Evolutionary conservation across 1,284 basidiomycete species (phyloP).

Genomic region (Malassezia restricta): DNA sequence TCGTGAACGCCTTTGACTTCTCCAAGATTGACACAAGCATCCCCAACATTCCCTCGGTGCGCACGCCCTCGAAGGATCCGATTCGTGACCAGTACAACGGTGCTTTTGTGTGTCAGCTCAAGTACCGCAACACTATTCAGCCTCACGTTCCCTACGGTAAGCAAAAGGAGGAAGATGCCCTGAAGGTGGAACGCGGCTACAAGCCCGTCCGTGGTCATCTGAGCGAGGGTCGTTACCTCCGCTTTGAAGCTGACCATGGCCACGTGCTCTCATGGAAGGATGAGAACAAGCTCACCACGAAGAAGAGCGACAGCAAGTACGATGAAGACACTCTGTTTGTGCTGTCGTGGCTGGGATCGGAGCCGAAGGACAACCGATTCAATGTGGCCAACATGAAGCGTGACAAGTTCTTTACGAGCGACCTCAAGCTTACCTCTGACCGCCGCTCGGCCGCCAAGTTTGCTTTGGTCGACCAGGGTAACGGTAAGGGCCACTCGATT

Average conservation of each 20-base stretch:
- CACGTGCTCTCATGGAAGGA: constrained; percentile 13
- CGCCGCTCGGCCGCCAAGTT: constrained; percentile 9
- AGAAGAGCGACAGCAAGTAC: constrained; percentile 2
- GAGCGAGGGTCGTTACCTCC: constrained; percentile 26
- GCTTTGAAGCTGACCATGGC: constrained; percentile 16
- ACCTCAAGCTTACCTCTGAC: background rate
- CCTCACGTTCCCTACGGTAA: constrained; percentile 5
- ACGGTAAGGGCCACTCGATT: constrained; percentile 14
- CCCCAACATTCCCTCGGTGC: constrained; percentile 11
- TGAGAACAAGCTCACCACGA: background rate
- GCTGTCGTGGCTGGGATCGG: constrained; percentile 2
- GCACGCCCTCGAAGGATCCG: constrained; percentile 12
- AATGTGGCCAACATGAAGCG: background rate
- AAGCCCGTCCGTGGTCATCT: constrained; percentile 22
- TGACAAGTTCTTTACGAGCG: constrained; percentile 8
- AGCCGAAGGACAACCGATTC: constrained; percentile 1
- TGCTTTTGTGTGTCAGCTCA: constrained; percentile 12
- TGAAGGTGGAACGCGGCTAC: constrained; percentile 18
- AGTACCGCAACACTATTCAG: constrained; percentile 13
- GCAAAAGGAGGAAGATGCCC: constrained; percentile 9
- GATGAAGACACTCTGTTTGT: constrained; percentile 1
- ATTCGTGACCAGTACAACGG: constrained; percentile 17
- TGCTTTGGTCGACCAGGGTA: constrained; percentile 1
- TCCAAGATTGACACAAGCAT: constrained; percentile 14
- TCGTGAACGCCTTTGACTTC: constrained; percentile 33